Evolutionary conservation across 352 stramenopile genomes (phyloP).

Genomic region (Saprolegnia diclina): DNA sequence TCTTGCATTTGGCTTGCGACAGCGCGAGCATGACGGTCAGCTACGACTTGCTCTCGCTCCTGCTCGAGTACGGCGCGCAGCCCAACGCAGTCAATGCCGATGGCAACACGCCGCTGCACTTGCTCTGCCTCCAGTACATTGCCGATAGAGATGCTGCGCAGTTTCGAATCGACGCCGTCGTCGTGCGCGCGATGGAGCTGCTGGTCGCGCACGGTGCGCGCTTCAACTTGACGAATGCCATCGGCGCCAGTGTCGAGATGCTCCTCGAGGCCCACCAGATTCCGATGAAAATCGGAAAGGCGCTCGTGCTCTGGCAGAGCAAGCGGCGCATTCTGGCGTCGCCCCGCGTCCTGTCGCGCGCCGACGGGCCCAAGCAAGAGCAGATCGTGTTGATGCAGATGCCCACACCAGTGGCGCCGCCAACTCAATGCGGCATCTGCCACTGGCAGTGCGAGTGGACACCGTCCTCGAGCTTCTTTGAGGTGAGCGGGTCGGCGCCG

Average conservation of each 20-base stretch:
- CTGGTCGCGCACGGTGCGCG: neutral
- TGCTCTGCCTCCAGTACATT: neutral
- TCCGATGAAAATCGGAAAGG: neutral
- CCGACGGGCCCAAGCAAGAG: neutral
- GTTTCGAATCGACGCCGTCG: too few species aligned
- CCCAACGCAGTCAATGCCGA: neutral
- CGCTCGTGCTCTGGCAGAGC: neutral
- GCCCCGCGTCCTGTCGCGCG: neutral
- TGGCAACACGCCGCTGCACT: neutral
- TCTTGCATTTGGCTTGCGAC: conserved; percentile 3
- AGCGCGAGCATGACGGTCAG: neutral
- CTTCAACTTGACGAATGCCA: neutral
- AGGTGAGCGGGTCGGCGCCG: neutral
- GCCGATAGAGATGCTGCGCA: neutral
- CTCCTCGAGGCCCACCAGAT: neutral
- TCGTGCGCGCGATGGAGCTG: neutral
- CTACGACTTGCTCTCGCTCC: neutral
- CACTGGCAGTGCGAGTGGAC: conserved; percentile 49
- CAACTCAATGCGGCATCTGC: conserved; percentile 53
- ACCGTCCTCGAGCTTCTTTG: conserved; percentile 42
- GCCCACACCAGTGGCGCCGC: neutral
- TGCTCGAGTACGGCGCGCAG: conserved; percentile 1
- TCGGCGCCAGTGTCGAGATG: neutral
- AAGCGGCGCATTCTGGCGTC: conserved; percentile 4
- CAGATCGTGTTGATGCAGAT: neutral